Conservation (phyloP, 345 rosid species). For the Eucalyptus rudis region DNA sequence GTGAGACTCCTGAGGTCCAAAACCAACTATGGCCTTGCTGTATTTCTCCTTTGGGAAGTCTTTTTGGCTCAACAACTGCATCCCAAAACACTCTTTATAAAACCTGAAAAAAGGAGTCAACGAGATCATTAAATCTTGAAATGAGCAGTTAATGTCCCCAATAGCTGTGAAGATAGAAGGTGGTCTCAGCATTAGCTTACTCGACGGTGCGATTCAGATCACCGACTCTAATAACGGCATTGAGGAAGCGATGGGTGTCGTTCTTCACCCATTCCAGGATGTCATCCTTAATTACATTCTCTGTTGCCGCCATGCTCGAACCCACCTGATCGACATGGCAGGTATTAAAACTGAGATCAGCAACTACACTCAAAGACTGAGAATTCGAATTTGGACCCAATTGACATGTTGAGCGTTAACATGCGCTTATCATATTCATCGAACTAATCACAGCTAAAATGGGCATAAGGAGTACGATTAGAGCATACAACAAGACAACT, state of each 20-base stretch:
- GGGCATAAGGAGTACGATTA: neutral
- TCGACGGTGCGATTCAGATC: slow-evolving; percentile 28
- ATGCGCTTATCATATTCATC: neutral
- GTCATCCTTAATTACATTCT: neutral
- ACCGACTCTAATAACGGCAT: slow-evolving; percentile 27
- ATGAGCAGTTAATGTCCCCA: neutral
- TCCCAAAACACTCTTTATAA: slow-evolving; percentile 35
- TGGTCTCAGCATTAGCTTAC: neutral
- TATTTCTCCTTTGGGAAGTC: slow-evolving; percentile 23
- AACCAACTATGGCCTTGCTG: slow-evolving; percentile 31
- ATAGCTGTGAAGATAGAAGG: neutral
- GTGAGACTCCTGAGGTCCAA: slow-evolving; percentile 28
- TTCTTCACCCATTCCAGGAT: slow-evolving; percentile 21
- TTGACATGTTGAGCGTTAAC: neutral
- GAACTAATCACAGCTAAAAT: neutral
- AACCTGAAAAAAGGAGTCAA: slow-evolving; percentile 5
- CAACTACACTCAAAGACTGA: neutral
- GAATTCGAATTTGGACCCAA: neutral
- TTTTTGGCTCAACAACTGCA: slow-evolving; percentile 28
- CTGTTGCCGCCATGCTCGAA: neutral
- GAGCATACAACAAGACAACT: neutral
- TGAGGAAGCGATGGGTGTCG: slow-evolving; percentile 23
- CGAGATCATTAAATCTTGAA: neutral
- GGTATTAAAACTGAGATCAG: neutral
- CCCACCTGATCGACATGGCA: neutral